Base-by-base conservation (phyloP, 345 rosid genomes). In the Balakata baccata region DNA sequence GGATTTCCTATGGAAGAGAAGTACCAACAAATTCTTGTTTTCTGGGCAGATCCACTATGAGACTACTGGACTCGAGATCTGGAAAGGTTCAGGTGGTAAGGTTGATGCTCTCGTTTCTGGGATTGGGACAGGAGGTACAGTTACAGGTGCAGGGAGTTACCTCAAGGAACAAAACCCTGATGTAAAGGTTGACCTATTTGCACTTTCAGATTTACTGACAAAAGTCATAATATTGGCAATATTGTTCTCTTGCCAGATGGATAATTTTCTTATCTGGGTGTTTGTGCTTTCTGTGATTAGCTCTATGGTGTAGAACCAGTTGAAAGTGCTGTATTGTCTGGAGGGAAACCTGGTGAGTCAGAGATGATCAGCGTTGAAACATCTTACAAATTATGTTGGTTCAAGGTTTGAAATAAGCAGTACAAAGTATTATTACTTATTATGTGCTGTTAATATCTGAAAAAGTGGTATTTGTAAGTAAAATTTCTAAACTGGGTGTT, bases 111-210 rank as follows among this genome's bases (percentile, higher is more conserved):
- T 89, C 65, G 89, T 89, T 77, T 88, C 89, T 56, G 91, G 88
- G 59, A 87, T 88, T 16, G 89, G 89, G 25, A 88, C 95, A 18
- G 92, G 90, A 18, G 92, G 92, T 53, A 85, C 89, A n/a, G 68
- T 90, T 58, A 87, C 90, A 0, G 86, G 95, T 64, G 88, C 79
- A 5, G 87, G 89, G 73, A 81, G 37, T 78, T 90, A 80, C 81
- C 90, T 89, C 46, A 89, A 76, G 85, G 96, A 90, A 80, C 85
- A 89, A 69, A 89, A 90, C 84, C 88, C 89, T 11, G 72, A 84
- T 4, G 68, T 90, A 38, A 89, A 89, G 93, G 96, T 89, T 70
- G 25, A 69, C 43, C 52, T 38, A 16, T 69, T 20, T 72, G 37
- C 34, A 7, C 51, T 75, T 23, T 73, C 20, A 74, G 51, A 54